Evolutionary conservation across 2,329 filamentous ascomycete genomes (phyloP), one percentile per base, ranked within the genome.

Genomic region (Akanthomyces dipterigenus): DNA sequence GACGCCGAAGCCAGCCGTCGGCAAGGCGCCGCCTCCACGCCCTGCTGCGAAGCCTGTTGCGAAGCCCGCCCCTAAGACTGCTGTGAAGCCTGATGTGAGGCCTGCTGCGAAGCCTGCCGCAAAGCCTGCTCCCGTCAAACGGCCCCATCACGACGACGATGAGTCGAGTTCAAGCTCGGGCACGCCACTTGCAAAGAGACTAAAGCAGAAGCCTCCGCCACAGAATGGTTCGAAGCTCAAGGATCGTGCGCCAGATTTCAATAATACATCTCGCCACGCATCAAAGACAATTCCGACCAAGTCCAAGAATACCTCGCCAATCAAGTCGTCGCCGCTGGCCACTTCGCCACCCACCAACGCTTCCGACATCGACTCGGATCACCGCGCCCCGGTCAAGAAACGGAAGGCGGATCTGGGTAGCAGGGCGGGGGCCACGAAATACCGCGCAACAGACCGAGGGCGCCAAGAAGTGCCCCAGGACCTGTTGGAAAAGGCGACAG

Each of bases 331-430:
- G 11, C 85, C 85, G 4, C 75, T 88, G 20, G 84, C 84, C n/a
- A 84, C 84, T 1, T 87, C 85, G 7, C 84, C 85, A 14, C 85
- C 85, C 0, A 87, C 85, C 8, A 88, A 87, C 64, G 85, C 84
- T 1, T 87, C 84, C 1, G 85, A 88, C 62, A 72, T 87, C 42
- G 84, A 86, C 34, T 75, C 79, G 65, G 66, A 75, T 49, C 64
- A 70, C 55, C 64, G 65, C 18, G 43, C n/a, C 22, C 42, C 34
- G 3, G 55, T 60, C 16, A 79, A 77, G 71, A 82, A 82, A 70
- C 78, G 80, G 60, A 81, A 78, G 66, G 69, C 69, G 43, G 67
- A 67, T 8, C 59, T 65, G n/a, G 60, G 67, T 18, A 65, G 64
- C 26, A 70, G 62, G 49, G 53, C 58, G 58, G 66, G 49, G 48